Base-by-base conservation (phyloP, 257 asterid genomes). In the Forsythia suspensa region DNA sequence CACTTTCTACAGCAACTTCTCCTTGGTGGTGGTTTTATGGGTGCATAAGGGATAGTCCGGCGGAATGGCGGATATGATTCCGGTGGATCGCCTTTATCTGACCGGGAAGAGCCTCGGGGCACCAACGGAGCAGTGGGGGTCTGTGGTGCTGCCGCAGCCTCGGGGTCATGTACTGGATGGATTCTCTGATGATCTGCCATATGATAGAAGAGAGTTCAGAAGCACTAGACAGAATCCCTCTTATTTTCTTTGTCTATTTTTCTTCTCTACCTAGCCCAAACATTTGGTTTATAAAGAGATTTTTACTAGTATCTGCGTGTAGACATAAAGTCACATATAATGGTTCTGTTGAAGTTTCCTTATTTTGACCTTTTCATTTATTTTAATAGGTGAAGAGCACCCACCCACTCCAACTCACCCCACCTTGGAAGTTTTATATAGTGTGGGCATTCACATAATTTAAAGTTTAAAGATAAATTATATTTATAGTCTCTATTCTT, bases 71-170 rank as follows among this genome's bases (percentile, higher is more conserved):
- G 78, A 5, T 73, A 59, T 1, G 74, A 79, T 6, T 86, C 70
- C 68, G 85, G 95, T 0, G 98, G 99, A 9, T 96, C 92, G 16
- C 99, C 99, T 38, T 80, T 84, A 0, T 96, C 97, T 3, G 99
- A 96, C 34, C 90, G 84, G 82, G 71, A 81, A 5, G 92, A 87
- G 34, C 83, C 90, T 1, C 86, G 87, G 2, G 89, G 82, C 48
- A 94, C 89, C 48, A 96, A 82, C 0, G 98, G 99, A 12, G 90
- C 88, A 8, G 94, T 85, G 66, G 98, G 76, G 70, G 80, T 86
- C 2, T 37, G 78, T 2, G 85, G 73, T n/a, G 78, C 80, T 4
- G 80, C 77, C 34, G 71, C 24, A 24, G 24, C 78, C 2, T 82
- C 94, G 6, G 89, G 86, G 65, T 86, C 97, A 3, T 74, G 91